Conservation (phyloP, 495 filamentous ascomycete genomes). For the Penicillium coprophilum region DNA sequence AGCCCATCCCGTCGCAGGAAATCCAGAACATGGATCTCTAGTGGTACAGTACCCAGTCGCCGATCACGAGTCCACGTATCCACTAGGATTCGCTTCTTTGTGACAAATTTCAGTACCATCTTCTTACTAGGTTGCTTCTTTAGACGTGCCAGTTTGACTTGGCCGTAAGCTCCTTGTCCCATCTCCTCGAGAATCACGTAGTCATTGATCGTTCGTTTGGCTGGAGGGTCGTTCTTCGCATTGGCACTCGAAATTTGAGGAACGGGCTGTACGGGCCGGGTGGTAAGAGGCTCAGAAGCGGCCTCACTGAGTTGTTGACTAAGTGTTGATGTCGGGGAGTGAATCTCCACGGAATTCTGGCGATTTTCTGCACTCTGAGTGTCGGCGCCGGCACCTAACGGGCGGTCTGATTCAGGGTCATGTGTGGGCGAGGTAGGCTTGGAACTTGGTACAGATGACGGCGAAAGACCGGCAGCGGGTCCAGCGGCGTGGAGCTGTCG, state of each 20-base stretch:
- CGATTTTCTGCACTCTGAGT: slow-evolving; percentile 12
- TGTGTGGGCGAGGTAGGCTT: slow-evolving; percentile 22
- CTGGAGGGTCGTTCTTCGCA: slow-evolving; percentile 32
- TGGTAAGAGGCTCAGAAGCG: slow-evolving; percentile 53
- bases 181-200: slow-evolving; percentile 96
- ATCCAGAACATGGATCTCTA: slow-evolving; percentile 97
- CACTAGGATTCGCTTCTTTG: slow-evolving; percentile 93
- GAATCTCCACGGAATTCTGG: slow-evolving; percentile 30
- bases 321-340: slow-evolving; percentile 63
- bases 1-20: slow-evolving; percentile 85
- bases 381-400: neutral
- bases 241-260: slow-evolving; percentile 36
- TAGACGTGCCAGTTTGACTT: slow-evolving; percentile 93
- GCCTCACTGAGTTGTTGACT: slow-evolving; percentile 75
- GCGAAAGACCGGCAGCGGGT: slow-evolving; percentile 51
- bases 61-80: slow-evolving; percentile 98
- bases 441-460: slow-evolving; percentile 23
- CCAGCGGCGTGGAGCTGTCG: slow-evolving; percentile 80
- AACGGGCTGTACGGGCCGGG: slow-evolving; percentile 46
- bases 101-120: slow-evolving; percentile 96
- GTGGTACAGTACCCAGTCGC: slow-evolving; percentile 89
- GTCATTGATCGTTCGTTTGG: slow-evolving; percentile 83
- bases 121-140: slow-evolving; percentile 74
- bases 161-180: slow-evolving; percentile 96
- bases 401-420: slow-evolving; percentile 5